Percentiles rank a stretch among this genome's conserved stretches.
These are phyloP conservation scores for Dothiorella sarmentorum DNA, from an alignment of 2,329 filamentous ascomycete genomes.

Conservation along the genomic window DNA sequence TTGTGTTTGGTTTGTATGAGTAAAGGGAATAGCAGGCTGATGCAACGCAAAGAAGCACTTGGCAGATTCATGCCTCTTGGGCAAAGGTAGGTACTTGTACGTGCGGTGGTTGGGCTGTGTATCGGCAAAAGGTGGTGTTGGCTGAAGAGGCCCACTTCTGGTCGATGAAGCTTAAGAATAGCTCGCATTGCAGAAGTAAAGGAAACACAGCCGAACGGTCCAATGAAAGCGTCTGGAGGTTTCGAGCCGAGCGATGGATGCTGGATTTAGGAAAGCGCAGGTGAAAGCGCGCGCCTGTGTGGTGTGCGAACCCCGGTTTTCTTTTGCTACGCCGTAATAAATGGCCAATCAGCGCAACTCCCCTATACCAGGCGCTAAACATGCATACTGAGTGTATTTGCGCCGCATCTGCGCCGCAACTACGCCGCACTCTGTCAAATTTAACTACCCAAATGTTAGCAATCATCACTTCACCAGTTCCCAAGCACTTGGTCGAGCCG, in stretches of 20 bases:
- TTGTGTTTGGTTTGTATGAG: too few relatives aligned
- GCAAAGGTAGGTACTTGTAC: background rate
- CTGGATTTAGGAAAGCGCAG: background rate
- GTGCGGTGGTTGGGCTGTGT: background rate
- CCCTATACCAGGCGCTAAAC: background rate
- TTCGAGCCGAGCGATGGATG: background rate
- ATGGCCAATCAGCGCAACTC: background rate
- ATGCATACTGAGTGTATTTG: background rate
- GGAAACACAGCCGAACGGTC: background rate
- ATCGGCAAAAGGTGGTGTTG: background rate
- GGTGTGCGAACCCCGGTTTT: background rate
- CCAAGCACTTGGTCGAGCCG: background rate
- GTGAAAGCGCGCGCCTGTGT: background rate
- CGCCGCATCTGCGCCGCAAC: background rate
- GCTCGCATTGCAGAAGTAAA: background rate
- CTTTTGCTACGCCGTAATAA: background rate
- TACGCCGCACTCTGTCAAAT: background rate
- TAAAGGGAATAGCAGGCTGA: background rate
- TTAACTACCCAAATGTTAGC: background rate
- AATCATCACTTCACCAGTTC: background rate
- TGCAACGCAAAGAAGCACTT: background rate
- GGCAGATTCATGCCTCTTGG: background rate
- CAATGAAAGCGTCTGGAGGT: background rate
- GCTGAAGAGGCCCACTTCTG: background rate
- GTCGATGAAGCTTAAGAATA: slow-evolving; percentile 10